These are phyloP conservation scores for Penicillium daleae DNA, from an alignment of 495 filamentous ascomycete species.

Conservation along the genomic window DNA sequence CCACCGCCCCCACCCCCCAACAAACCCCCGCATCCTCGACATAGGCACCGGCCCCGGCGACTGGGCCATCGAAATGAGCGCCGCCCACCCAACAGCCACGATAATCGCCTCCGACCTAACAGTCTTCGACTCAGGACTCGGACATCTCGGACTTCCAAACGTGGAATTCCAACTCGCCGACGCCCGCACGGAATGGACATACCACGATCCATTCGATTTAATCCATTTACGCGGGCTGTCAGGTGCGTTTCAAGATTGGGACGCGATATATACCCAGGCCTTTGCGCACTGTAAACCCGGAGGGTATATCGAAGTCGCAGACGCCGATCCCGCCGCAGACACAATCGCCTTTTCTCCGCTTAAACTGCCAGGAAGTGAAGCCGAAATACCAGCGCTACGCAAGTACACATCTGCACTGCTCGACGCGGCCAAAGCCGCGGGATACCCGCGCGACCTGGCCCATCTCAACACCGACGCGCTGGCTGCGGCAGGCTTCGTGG, in stretches of 20 bases:
- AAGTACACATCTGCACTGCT: constrained; percentile 43
- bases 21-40: constrained; percentile 63
- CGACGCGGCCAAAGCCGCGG: constrained; percentile 36
- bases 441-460: constrained; percentile 48
- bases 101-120: constrained; percentile 72
- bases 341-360: constrained; percentile 24
- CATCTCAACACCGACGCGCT: constrained; percentile 60
- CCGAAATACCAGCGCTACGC: constrained; percentile 39
- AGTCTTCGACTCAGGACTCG: constrained; percentile 45
- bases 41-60: constrained; percentile 72
- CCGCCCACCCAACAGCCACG: constrained; percentile 62
- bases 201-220: constrained; percentile 63
- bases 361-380: not conserved
- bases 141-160: constrained; percentile 61
- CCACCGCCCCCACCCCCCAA: constrained; percentile 57
- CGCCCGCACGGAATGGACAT: constrained; percentile 60
- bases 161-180: constrained; percentile 74
- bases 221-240: constrained; percentile 67
- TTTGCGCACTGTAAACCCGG: constrained; percentile 63
- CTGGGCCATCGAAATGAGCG: constrained; percentile 75
- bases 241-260: constrained; percentile 68
- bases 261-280: constrained; percentile 60
- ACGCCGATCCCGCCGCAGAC: constrained; percentile 42
- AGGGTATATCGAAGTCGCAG: constrained; percentile 64
- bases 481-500: constrained; percentile 61